These are phyloP conservation scores for Escovopsis sp. DNA, from an alignment of 2,329 filamentous ascomycete genomes.

Conservation along the genomic window DNA sequence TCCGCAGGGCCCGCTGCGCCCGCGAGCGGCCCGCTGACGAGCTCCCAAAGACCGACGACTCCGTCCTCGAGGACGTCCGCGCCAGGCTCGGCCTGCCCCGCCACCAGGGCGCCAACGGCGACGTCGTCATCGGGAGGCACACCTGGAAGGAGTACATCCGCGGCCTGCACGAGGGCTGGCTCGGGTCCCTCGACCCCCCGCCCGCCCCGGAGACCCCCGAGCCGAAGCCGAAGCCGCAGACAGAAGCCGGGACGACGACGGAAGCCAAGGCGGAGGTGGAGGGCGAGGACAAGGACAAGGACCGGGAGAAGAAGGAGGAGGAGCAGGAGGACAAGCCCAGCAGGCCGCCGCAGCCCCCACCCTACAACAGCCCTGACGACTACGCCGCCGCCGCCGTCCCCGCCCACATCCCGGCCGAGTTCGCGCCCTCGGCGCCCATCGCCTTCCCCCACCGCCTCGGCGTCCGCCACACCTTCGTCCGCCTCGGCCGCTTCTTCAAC, in stretches of 20 bases:
- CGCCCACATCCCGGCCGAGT: constrained; percentile 47
- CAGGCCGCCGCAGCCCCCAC: constrained; percentile 46
- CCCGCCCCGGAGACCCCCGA: constrained; percentile 14
- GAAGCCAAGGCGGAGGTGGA: constrained; percentile 4
- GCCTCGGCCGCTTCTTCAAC: constrained; percentile 78
- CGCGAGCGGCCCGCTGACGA: constrained; percentile 36
- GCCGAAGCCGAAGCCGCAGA: constrained; percentile 6
- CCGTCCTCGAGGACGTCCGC: constrained; percentile 48
- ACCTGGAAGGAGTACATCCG: constrained; percentile 96
- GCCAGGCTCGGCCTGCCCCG: constrained; percentile 51
- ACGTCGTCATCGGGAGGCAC: constrained; percentile 79
- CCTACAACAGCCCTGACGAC: constrained; percentile 59
- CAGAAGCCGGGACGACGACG: constrained; percentile 10
- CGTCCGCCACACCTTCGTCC: constrained; percentile 76
- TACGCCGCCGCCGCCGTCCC: constrained; percentile 57
- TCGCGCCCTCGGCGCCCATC: constrained; percentile 60
- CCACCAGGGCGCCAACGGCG: constrained; percentile 62
- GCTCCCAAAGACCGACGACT: constrained; percentile 33
- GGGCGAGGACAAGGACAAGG: constrained; percentile 21
- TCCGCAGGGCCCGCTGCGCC: constrained; percentile 54
- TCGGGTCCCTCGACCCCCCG: constrained; percentile 65
- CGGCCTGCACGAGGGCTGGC: constrained; percentile 89
- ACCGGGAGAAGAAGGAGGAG: constrained; percentile 28
- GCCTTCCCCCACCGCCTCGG: constrained; percentile 82
- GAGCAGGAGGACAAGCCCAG: constrained; percentile 36